Evolutionary conservation across 345 rosid genomes (phyloP), one percentile per base, ranked within the genome.

Genomic region (Toxicodendron radicans): DNA sequence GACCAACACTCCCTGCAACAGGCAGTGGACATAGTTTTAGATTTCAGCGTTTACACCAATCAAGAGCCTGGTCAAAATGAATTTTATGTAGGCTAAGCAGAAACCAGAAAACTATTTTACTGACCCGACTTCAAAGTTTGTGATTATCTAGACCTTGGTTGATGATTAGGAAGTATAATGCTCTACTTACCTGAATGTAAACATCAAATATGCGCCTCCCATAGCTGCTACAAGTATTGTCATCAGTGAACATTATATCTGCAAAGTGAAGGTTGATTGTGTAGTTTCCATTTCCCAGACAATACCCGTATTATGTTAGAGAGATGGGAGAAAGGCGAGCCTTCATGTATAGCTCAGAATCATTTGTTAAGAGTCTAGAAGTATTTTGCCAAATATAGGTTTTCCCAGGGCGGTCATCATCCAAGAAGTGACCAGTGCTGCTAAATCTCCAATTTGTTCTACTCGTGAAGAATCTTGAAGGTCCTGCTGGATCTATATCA

Each of bases 261-360:
- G 92, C 92, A 67, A 93, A 93, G 76, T 93, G 96, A 69, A 93
- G 98, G 68, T 79, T 88, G 52, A 93, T 89, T 0, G 82, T 53
- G 78, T 87, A 85, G 72, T 49, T 82, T 41, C 87, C 90, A 74
- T 80, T 77, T 13, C 70, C 59, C 54, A 86, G 71, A 76, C 92
- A 88, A 57, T 75, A 83, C n/a, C 77, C 87, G 72, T 85, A 85
- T 73, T 85, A 88, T 35, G 87, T 83, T 14, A 88, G 82, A 58
- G 90, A 75, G 53, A 84, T 59, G 24, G 90, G 83, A 63, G 88
- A 83, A 73, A 79, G 70, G 17, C 87, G 82, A 1, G 88, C 89
- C 5, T 48, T 63, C 32, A 23, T 82, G 77, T 88, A 88, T 0
- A 85, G 78, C 23, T 63, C 18, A 5, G 85, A 72, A 70, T 73